Evolutionary conservation across 305 asterid genomes (phyloP).

Genomic region (Solanum hybrid): DNA sequence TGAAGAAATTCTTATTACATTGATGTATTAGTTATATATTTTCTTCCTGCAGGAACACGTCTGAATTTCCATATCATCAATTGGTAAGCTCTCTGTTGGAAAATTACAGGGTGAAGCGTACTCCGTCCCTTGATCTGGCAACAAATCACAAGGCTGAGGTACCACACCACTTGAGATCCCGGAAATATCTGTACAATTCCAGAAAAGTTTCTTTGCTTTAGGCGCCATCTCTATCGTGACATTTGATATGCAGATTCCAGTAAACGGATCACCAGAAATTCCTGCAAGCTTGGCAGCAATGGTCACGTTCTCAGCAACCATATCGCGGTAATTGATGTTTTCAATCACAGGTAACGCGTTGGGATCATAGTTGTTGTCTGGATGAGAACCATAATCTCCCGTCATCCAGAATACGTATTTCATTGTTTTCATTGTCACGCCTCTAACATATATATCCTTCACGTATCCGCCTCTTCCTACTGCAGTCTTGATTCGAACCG

Average conservation of each 20-base stretch:
- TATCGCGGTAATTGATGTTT: conserved; percentile 70
- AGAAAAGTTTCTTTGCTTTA: conserved; percentile 47
- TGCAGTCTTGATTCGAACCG: conserved; percentile 73
- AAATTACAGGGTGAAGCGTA: conserved; percentile 33
- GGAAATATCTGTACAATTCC: conserved; percentile 78
- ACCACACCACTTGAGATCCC: conserved; percentile 69
- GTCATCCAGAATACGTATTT: conserved; percentile 97
- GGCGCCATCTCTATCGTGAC: conserved; percentile 61
- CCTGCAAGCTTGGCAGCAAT: conserved; percentile 72
- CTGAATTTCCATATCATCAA: conserved; percentile 43
- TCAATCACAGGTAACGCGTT: conserved; percentile 66
- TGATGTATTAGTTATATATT: not conserved
- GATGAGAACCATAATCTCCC: conserved; percentile 82
- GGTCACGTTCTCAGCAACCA: conserved; percentile 86
- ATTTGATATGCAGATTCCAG: conserved; percentile 74
- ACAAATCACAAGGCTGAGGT: conserved; percentile 61
- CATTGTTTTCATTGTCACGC: conserved; percentile 84
- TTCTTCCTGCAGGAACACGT: conserved; percentile 48
- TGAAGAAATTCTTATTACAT: not conserved
- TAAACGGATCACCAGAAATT: conserved; percentile 55
- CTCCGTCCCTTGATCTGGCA: conserved; percentile 35
- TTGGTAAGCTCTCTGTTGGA: conserved; percentile 45
- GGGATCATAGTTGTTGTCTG: conserved; percentile 67
- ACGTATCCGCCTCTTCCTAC: conserved; percentile 85
- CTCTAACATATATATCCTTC: conserved; percentile 59